Evolutionary conservation across 495 filamentous ascomycete genomes (phyloP).

Genomic region (Hypoxylon crocopeplum): DNA sequence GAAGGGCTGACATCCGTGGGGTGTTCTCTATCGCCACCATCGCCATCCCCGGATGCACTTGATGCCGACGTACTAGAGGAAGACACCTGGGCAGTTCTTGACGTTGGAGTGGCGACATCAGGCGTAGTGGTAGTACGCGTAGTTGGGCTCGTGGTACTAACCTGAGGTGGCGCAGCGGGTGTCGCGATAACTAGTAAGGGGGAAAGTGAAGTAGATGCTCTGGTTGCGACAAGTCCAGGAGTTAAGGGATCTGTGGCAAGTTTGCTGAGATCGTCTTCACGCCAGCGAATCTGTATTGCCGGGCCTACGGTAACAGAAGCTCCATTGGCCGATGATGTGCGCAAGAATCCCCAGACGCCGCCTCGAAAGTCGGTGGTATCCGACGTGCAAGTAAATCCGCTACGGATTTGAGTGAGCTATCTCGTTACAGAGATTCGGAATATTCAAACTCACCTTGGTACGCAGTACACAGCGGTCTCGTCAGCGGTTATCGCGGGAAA

Average conservation of each 20-base stretch:
- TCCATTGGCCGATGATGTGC: slow-evolving; percentile 28
- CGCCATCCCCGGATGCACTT: too few species aligned
- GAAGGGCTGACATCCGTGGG: too few species aligned
- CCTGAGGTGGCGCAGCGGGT: too few species aligned
- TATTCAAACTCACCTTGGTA: slow-evolving; percentile 35
- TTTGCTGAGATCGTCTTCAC: slow-evolving; percentile 41
- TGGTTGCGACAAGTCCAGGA: slow-evolving; percentile 30
- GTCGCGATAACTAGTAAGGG: too few species aligned
- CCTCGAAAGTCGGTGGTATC: slow-evolving; percentile 51
- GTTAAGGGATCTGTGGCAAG: slow-evolving; percentile 48
- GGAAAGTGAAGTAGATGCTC: neutral
- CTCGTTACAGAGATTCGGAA: neutral
- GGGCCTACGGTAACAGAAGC: slow-evolving; percentile 46
- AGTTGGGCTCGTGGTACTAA: too few species aligned
- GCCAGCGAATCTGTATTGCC: slow-evolving; percentile 51
- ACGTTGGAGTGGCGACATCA: too few species aligned
- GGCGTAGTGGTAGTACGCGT: too few species aligned
- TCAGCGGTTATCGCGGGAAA: slow-evolving; percentile 44
- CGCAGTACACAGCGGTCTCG: slow-evolving; percentile 49
- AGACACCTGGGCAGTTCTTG: too few species aligned
- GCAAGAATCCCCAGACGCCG: slow-evolving; percentile 47
- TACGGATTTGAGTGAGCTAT: slow-evolving; percentile 10
- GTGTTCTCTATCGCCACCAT: too few species aligned
- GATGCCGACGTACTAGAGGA: too few species aligned
- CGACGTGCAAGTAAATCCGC: slow-evolving; percentile 48